A percentile compares a stretch with the other conserved stretches of the same genome.
phyloP scores from a whole-genome alignment of 177 flowering plant species.

The Vitis hybrid region DNA sequence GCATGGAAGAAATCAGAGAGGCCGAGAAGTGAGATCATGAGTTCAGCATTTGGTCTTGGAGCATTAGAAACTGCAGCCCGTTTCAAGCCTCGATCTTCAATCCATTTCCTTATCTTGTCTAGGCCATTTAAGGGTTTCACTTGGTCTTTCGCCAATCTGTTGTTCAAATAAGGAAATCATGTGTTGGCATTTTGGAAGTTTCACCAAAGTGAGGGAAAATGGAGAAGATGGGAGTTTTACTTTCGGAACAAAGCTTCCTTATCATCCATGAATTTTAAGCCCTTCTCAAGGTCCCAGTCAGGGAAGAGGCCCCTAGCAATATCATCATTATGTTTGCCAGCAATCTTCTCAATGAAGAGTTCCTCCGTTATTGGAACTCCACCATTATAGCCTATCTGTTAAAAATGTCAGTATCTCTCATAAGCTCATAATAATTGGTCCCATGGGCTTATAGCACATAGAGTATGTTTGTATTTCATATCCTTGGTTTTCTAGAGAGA shows the following conservation, averaged over 20 bases:
- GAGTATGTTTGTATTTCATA: too few relatives aligned
- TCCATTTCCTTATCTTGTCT: conserved; percentile 70
- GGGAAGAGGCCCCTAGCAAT: conserved; percentile 69
- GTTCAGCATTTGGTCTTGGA: conserved; percentile 82
- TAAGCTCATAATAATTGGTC: too few relatives aligned
- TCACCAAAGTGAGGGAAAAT: not conserved
- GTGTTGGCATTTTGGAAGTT: not conserved
- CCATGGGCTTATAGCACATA: too few relatives aligned
- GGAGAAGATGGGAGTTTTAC: conserved; percentile 33
- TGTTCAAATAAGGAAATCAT: conserved; percentile 6
- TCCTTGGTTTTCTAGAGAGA: too few relatives aligned
- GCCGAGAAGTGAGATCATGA: conserved; percentile 68
- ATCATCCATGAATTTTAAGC: conserved; percentile 64
- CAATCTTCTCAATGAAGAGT: conserved; percentile 57
- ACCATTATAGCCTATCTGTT: conserved; percentile 79
- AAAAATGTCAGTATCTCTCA: too few relatives aligned
- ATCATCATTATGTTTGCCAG: conserved; percentile 82
- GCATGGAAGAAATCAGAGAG: conserved; percentile 66
- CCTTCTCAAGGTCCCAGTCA: conserved; percentile 55
- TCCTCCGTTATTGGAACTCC: conserved; percentile 85
- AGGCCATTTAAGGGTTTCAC: conserved; percentile 68
- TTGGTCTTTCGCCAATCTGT: conserved; percentile 69
- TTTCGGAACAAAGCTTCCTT: conserved; percentile 85
- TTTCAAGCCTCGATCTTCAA: conserved; percentile 83
- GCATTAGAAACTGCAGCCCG: conserved; percentile 98